Base-by-base conservation (phyloP, 192 early-diverging fungal species). In the Piromyces finnis region DNA sequence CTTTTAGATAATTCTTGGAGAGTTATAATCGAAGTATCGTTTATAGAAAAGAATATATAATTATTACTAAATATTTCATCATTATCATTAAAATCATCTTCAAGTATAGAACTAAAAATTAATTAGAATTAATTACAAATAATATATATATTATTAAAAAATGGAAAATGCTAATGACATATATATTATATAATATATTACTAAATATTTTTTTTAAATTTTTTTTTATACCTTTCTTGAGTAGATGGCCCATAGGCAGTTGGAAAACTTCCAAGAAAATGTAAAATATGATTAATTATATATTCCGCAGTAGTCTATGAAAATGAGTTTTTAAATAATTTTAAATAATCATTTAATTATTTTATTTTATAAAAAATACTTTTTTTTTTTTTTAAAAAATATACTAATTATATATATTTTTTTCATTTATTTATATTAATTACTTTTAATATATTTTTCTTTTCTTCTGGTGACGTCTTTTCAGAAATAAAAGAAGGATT, bases 11-110 rank as follows among this genome's bases (percentile, higher is more conserved):
- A 82, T 82, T 95, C 94, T 32, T 93, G 85, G 51, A 94, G 82
- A 2, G 93, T 91, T 59, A 95, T 85, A 78, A 96, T 82, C 7
- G 92, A 89, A 26, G 87, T 89, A 80, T 93, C 88, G 78, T 95
- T 94, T 79, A 89, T 84, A 15, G 92, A 86, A 85, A 96, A 93
- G 79, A 92, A 93, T 79, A 92, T 87, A 77, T 77, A 79, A 28
- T 77, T 81, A 35, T 26, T 16, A 30, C 32, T 78, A 7, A 14
- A 14, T 30, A 30, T 18, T 18, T 30, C 17, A 17, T 78, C 78
- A 78, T 35, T 26, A 22, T 78, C 37, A 77, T 7, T 32, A 7
- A 17, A 22, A 78, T 32, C 29, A 77, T 77, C 79, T 77, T 80
- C 28, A 32, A 32, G 1, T 28, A 80, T 80, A 27, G 35, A 86